Conservation (phyloP, 495 filamentous ascomycete genomes). For the Aspergillus sclerotiicarbonarius region DNA sequence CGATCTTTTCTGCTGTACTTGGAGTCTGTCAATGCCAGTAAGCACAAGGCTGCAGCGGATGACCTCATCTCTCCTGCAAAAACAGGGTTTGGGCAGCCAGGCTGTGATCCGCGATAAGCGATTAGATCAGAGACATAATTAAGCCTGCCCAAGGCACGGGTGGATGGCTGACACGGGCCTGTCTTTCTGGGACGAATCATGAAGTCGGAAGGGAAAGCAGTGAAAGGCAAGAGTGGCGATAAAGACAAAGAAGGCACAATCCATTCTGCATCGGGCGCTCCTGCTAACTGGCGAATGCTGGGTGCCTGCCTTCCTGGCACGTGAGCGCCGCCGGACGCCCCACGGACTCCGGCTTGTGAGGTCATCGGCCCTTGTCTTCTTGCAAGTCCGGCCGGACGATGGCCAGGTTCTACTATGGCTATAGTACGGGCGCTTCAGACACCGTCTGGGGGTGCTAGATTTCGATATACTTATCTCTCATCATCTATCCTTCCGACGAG, state of each 20-base stretch:
- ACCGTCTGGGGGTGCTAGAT: slow-evolving; percentile 15
- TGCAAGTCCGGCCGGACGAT: slow-evolving; percentile 14
- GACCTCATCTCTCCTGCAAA: background rate
- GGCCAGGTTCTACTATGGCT: slow-evolving; percentile 23
- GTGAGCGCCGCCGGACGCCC: slow-evolving; percentile 1
- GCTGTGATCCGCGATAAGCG: background rate
- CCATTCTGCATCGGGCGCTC: too few species aligned
- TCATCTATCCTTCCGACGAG: background rate
- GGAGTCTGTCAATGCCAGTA: background rate
- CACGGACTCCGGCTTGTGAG: background rate
- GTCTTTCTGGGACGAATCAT: too few species aligned
- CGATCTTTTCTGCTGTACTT: background rate
- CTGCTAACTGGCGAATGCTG: background rate
- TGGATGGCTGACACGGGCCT: background rate
- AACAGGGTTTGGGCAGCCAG: background rate
- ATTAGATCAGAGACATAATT: background rate
- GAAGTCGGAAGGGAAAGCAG: background rate
- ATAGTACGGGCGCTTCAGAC: slow-evolving; percentile 15
- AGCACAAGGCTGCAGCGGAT: background rate
- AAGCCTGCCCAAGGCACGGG: background rate
- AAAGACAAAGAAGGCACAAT: too few species aligned
- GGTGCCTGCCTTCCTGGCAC: background rate
- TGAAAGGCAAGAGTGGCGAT: background rate
- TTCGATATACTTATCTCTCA: slow-evolving; percentile 4
- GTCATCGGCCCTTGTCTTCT: background rate